Percentiles rank a stretch among this genome's conserved stretches.
Evolutionary conservation across 768 basidiomycete genomes (phyloP).

Genomic region (Pleurotus ostreatus): DNA sequence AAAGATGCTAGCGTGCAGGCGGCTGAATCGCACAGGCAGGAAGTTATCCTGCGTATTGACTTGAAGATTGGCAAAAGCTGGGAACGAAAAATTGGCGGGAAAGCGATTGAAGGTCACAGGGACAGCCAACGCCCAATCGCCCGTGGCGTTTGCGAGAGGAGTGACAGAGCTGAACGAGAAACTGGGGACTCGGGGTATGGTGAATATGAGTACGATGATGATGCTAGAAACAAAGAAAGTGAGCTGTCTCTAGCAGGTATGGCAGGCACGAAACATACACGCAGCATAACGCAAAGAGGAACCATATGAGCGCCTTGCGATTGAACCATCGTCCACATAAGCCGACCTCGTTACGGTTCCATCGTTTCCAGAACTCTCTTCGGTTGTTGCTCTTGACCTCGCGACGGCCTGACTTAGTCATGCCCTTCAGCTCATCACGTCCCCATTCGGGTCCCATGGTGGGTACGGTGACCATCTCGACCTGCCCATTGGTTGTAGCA

Average conservation of each 20-base stretch:
- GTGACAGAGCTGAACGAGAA: constrained; percentile 55
- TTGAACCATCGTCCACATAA: constrained; percentile 80
- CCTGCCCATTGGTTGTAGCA: constrained; percentile 36
- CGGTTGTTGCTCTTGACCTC: constrained; percentile 56
- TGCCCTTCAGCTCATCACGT: constrained; percentile 68
- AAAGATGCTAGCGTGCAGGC: constrained; percentile 63
- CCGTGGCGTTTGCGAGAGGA: constrained; percentile 61
- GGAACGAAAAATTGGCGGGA: constrained; percentile 90
- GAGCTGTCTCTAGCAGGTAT: constrained; percentile 1
- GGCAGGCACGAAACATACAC: constrained; percentile 34
- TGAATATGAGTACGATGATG: constrained; percentile 70
- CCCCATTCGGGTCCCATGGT: constrained; percentile 91
- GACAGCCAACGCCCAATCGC: constrained; percentile 51
- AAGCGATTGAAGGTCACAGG: constrained; percentile 63
- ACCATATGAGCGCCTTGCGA: constrained; percentile 65
- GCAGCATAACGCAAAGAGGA: constrained; percentile 56
- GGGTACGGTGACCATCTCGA: constrained; percentile 91
- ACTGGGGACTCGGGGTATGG: constrained; percentile 77
- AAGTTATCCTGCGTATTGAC: constrained; percentile 73
- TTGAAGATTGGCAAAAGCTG: constrained; percentile 69
- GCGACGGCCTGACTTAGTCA: constrained; percentile 68
- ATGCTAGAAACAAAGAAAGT: constrained; percentile 33
- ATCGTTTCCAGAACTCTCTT: constrained; percentile 62
- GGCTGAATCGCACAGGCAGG: constrained; percentile 71
- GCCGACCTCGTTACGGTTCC: constrained; percentile 77